phyloP scores from a whole-genome alignment of 2,329 filamentous ascomycete genomes.

The Aspergillus viridinutans region DNA sequence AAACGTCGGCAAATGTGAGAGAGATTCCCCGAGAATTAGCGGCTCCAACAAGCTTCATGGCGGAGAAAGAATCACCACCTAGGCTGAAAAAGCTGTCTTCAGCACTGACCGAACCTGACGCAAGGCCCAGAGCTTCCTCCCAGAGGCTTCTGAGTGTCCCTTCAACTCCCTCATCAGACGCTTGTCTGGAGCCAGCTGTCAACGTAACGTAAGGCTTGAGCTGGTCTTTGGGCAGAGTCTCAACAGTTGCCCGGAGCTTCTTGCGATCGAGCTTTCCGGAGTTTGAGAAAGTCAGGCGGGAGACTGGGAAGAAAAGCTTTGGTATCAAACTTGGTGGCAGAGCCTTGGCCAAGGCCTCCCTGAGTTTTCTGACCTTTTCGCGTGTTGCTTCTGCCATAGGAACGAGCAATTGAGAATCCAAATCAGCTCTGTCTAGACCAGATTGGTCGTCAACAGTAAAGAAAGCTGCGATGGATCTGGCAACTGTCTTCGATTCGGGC shows the following conservation, averaged over 20 bases:
- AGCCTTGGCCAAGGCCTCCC: slow-evolving; percentile 20
- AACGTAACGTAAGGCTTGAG: slow-evolving; percentile 29
- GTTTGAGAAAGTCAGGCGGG: slow-evolving; percentile 38
- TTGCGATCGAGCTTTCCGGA: slow-evolving; percentile 44
- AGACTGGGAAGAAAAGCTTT: slow-evolving; percentile 40
- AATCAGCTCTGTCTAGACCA: background rate
- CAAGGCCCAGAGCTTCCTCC: slow-evolving; percentile 37
- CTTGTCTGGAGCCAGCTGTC: slow-evolving; percentile 13
- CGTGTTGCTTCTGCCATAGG: slow-evolving; percentile 21
- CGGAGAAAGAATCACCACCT: slow-evolving; percentile 46
- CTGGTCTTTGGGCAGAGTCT: slow-evolving; percentile 30
- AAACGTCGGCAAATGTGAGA: slow-evolving; percentile 43
- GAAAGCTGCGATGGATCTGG: slow-evolving; percentile 32
- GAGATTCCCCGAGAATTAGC: slow-evolving; percentile 37
- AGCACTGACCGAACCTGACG: slow-evolving; percentile 34
- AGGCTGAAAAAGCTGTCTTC: slow-evolving; percentile 46
- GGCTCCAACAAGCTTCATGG: slow-evolving; percentile 44
- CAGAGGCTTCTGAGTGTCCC: slow-evolving; percentile 33
- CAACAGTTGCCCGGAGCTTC: slow-evolving; percentile 34
- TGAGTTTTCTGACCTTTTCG: slow-evolving; percentile 22
- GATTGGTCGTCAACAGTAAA: slow-evolving; percentile 23
- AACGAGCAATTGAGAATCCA: slow-evolving; percentile 15
- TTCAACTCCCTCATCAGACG: slow-evolving; percentile 26
- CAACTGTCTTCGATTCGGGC: slow-evolving; percentile 26
- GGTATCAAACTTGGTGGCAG: slow-evolving; percentile 44